Percentiles rank a stretch among this genome's conserved stretches.
Evolutionary conservation across 176 grass and related monocot species (phyloP).

Genomic region (Raddia guianensis): DNA sequence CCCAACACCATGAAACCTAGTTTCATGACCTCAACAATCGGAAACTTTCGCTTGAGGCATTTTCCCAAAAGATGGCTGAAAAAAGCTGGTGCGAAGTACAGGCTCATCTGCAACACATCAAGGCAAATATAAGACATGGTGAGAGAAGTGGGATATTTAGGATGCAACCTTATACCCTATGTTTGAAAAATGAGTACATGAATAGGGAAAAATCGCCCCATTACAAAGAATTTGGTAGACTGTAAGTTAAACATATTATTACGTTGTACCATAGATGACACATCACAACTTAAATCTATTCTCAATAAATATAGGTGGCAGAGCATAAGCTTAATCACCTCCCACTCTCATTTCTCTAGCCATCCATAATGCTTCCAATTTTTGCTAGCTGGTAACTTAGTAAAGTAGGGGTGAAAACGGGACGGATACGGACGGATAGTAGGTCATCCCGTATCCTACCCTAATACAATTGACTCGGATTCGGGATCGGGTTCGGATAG

Average conservation of each 20-base stretch:
- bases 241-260: constrained; percentile 1
- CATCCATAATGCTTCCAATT: background rate
- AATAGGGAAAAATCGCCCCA: background rate
- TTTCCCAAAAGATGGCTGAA: constrained; percentile 89
- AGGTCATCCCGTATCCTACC: too few species aligned
- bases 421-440: too few species aligned
- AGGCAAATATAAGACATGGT: constrained; percentile 10
- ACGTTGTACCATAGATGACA: background rate
- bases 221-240: background rate
- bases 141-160: background rate
- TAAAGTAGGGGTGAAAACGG: too few species aligned
- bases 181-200: background rate
- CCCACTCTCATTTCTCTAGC: background rate
- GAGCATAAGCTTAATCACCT: background rate
- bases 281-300: constrained; percentile 29
- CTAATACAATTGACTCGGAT: too few species aligned
- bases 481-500: too few species aligned
- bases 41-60: constrained; percentile 68
- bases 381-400: constrained; percentile 14
- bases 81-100: constrained; percentile 96
- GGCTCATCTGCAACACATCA: constrained; percentile 76
- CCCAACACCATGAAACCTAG: constrained; percentile 71
- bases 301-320: background rate
- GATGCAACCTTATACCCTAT: background rate
- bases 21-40: constrained; percentile 72